A percentile compares a stretch with the other conserved stretches of the same genome.
phyloP scores from a whole-genome alignment of 306 rosid genomes.

The Alnus glutinosa region DNA sequence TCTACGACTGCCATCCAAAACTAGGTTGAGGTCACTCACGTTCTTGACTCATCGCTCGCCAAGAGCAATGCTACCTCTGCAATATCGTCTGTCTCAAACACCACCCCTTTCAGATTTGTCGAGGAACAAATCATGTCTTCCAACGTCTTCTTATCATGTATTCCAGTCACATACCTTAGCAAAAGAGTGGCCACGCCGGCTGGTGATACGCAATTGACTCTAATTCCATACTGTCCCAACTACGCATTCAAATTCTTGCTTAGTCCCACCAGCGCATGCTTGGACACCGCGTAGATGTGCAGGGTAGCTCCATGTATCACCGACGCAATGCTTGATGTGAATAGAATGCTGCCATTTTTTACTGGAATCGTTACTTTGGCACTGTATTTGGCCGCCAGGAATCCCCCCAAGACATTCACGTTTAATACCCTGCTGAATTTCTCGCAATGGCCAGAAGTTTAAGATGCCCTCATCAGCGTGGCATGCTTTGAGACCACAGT shows the following conservation, averaged over 20 bases:
- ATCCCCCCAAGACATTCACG: conserved; percentile 6
- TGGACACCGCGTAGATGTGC: background rate
- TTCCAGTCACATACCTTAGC: background rate
- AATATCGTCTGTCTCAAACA: background rate
- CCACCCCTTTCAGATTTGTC: conserved; percentile 16
- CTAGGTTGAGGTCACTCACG: no score
- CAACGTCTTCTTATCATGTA: background rate
- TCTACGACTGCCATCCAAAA: no score
- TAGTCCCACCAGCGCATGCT: background rate
- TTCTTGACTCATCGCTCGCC: conserved; percentile 31
- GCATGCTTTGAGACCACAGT: background rate
- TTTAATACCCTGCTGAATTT: background rate
- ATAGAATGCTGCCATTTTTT: background rate
- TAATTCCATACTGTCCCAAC: background rate
- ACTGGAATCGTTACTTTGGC: conserved; percentile 34
- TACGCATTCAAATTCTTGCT: background rate
- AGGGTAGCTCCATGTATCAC: background rate
- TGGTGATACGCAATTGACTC: background rate
- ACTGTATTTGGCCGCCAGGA: conserved; percentile 35
- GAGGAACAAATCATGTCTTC: conserved; percentile 29
- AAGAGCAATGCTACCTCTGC: conserved; percentile 16
- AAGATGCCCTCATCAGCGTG: background rate
- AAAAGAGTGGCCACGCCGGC: background rate
- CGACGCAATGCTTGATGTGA: background rate
- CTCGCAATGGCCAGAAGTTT: background rate